A percentile compares a stretch with the other conserved stretches of the same genome.
Conservation (phyloP, 108 stramenopile species). For the Stephanodiscus minutulus region DNA sequence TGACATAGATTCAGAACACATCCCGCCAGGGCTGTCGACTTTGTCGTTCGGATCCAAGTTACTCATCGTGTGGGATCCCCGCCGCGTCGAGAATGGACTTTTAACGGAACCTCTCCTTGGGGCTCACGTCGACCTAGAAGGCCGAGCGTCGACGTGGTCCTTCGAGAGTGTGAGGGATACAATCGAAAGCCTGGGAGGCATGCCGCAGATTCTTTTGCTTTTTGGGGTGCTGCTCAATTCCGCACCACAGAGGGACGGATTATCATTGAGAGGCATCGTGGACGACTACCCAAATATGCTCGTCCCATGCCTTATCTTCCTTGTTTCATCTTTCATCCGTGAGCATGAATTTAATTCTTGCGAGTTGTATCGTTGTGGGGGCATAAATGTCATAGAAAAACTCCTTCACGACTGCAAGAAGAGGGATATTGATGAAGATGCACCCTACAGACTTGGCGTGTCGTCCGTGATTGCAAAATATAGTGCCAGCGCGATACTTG, state of each 20-base stretch:
- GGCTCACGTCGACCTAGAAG: conserved; percentile 43
- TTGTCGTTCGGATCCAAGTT: conserved; percentile 62
- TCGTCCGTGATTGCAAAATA: conserved; percentile 33
- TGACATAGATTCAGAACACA: conserved; percentile 12
- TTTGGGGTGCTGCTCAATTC: conserved; percentile 32
- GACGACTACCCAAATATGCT: conserved; percentile 20
- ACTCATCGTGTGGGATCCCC: conserved; percentile 76
- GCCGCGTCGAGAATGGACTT: conserved; percentile 35
- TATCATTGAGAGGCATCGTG: conserved; percentile 19
- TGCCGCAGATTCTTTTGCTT: conserved; percentile 67
- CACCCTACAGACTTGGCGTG: conserved; percentile 36
- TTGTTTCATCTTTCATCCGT: conserved; percentile 70
- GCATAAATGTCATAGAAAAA: conserved; percentile 70
- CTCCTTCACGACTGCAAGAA: conserved; percentile 45
- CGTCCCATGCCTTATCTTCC: conserved; percentile 48
- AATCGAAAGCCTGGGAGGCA: conserved; percentile 69
- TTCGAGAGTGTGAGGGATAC: conserved; percentile 61
- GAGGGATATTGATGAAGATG: conserved; percentile 23
- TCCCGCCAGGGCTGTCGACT: conserved; percentile 34
- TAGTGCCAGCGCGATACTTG: conserved; percentile 63
- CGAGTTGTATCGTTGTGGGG: conserved; percentile 76
- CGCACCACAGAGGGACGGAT: conserved; percentile 17
- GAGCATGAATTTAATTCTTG: conserved; percentile 68
- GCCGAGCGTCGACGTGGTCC: conserved; percentile 48
- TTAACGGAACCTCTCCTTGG: conserved; percentile 68